Evolutionary conservation across 116 monocot genomes (phyloP).

Genomic region (Iris pallida): DNA sequence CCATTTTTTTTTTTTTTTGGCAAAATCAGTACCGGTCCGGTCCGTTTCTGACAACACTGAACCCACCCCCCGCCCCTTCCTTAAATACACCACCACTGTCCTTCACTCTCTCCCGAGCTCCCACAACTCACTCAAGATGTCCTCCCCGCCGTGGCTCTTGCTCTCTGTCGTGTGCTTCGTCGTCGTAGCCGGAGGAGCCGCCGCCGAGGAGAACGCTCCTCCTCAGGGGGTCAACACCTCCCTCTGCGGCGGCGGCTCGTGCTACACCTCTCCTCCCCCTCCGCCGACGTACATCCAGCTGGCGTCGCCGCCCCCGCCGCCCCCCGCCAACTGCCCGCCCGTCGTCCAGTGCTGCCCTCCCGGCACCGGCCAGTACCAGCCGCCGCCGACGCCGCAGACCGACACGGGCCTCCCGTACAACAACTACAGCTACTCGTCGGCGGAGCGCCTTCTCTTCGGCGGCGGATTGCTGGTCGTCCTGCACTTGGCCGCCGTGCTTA

Average conservation of each 20-base stretch:
- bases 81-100: background rate
- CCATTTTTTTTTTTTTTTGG: too few relatives aligned
- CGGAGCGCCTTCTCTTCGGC: too few relatives aligned
- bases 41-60: too few relatives aligned
- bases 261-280: background rate
- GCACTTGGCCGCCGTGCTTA: too few relatives aligned
- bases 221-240: background rate
- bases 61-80: too few relatives aligned
- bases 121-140: background rate
- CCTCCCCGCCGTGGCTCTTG: background rate
- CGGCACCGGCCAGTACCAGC: background rate
- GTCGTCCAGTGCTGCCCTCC: background rate
- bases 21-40: too few relatives aligned
- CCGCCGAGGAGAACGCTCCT: background rate
- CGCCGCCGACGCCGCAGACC: background rate
- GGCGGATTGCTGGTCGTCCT: too few relatives aligned
- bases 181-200: background rate
- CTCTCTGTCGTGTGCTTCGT: background rate
- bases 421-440: background rate
- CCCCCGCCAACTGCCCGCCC: background rate
- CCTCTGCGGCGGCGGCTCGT: background rate
- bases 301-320: background rate
- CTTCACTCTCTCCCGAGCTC: background rate
- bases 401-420: background rate
- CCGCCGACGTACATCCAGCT: slow-evolving; percentile 3